phyloP scores from a whole-genome alignment of 2,329 filamentous ascomycete genomes.

The Alternaria alternata region DNA sequence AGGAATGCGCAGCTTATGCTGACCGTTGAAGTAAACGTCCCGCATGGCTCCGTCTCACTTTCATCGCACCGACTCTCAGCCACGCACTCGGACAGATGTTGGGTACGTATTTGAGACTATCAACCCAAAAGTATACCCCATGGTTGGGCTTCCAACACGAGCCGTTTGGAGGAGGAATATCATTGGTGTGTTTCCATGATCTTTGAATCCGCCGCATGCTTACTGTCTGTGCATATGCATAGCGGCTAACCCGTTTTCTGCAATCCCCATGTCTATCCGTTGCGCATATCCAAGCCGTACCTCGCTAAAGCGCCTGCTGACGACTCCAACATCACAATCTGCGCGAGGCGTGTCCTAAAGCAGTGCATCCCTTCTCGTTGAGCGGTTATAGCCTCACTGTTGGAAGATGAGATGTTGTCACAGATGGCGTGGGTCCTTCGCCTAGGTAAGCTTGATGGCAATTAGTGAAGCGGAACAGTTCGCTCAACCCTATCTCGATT shows the following conservation, averaged over 20 bases:
- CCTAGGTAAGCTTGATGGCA: background rate
- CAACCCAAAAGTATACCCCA: constrained; percentile 3
- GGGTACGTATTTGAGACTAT: background rate
- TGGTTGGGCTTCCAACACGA: constrained; percentile 2
- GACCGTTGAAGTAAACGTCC: background rate
- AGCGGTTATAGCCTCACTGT: background rate
- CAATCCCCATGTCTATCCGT: background rate
- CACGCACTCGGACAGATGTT: background rate
- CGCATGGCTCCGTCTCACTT: background rate
- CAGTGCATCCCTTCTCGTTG: too few relatives aligned
- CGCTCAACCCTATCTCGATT: background rate
- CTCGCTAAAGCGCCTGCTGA: constrained; percentile 2
- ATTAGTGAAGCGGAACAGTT: background rate
- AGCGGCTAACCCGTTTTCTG: background rate
- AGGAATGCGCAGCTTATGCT: background rate
- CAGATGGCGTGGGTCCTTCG: background rate
- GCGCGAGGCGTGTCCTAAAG: background rate
- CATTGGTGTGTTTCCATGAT: constrained; percentile 1
- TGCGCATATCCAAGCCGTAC: background rate
- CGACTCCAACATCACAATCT: background rate
- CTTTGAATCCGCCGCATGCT: background rate
- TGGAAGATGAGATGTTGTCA: background rate
- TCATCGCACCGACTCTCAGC: background rate
- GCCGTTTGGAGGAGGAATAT: background rate
- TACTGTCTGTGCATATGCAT: background rate